A percentile compares a stretch with the other conserved stretches of the same genome.
Conservation (phyloP, 805 yeast genomes). For the Pichia californica region DNA sequence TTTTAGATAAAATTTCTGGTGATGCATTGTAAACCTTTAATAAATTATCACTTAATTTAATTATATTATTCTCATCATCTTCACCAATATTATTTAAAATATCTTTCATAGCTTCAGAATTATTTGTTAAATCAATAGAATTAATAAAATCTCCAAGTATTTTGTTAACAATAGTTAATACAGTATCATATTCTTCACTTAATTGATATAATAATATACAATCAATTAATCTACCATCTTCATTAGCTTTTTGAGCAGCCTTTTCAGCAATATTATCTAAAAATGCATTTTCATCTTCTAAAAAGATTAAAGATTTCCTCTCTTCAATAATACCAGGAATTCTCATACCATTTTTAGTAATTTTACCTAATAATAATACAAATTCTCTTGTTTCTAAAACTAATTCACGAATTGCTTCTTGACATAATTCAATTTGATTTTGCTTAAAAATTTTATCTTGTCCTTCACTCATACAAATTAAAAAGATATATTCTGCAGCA, state of each 20-base stretch:
- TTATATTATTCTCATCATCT: constrained; percentile 41
- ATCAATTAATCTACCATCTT: constrained; percentile 84
- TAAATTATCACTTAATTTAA: constrained; percentile 40
- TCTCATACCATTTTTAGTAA: constrained; percentile 68
- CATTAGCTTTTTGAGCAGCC: constrained; percentile 82
- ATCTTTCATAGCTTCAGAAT: constrained; percentile 17
- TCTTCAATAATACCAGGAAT: constrained; percentile 80
- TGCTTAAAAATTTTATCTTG: constrained; percentile 14
- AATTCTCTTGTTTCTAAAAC: constrained; percentile 84
- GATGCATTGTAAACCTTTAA: constrained; percentile 46
- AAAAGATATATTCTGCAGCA: constrained; percentile 82
- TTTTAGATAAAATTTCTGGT: constrained; percentile 50
- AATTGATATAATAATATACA: constrained; percentile 81
- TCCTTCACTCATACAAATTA: constrained; percentile 52
- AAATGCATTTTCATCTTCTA: constrained; percentile 54
- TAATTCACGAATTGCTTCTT: constrained; percentile 76
- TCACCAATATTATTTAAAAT: constrained; percentile 15
- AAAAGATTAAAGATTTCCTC: constrained; percentile 57
- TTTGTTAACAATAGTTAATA: constrained; percentile 64
- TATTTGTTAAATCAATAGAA: constrained; percentile 43
- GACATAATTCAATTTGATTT: constrained; percentile 51
- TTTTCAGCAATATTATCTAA: constrained; percentile 69
- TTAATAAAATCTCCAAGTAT: constrained; percentile 73
- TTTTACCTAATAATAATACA: constrained; percentile 73
- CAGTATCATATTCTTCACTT: constrained; percentile 81